phyloP scores from a whole-genome alignment of 805 yeast species.

The Hanseniaspora valbyensis region DNA sequence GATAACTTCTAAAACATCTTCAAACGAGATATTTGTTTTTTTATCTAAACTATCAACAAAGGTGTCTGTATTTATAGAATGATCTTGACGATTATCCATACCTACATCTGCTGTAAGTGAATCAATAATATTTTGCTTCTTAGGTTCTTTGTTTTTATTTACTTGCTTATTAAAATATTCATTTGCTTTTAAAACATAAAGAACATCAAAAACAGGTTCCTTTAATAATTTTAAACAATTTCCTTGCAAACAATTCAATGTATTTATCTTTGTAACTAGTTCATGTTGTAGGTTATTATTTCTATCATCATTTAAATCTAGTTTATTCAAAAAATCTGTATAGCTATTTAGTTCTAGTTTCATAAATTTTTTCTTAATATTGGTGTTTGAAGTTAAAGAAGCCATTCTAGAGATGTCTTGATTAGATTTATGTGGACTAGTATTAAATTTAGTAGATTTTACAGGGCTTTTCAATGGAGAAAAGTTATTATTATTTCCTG shows the following conservation, averaged over 20 bases:
- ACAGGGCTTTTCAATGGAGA: no score
- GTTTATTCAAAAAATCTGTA: neutral
- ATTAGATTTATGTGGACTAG: neutral
- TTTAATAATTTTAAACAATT: conserved; percentile 8
- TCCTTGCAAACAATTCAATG: conserved; percentile 2
- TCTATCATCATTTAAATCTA: neutral
- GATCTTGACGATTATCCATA: neutral
- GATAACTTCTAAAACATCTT: no score
- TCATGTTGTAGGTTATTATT: neutral
- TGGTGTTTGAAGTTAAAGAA: conserved; percentile 10
- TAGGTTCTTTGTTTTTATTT: neutral
- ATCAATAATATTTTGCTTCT: neutral
- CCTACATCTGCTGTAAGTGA: neutral
- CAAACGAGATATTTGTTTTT: no score
- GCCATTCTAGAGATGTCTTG: neutral
- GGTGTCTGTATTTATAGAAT: no score
- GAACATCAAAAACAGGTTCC: conserved; percentile 9
- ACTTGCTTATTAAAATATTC: neutral
- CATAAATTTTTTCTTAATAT: conserved; percentile 6
- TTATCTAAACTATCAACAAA: no score
- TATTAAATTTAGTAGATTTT: no score
- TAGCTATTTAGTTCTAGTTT: neutral
- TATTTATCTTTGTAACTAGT: conserved; percentile 1
- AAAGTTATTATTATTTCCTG: no score
- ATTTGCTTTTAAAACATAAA: conserved; percentile 5